Conservation (phyloP, 1,284 basidiomycete species). For the Ustilago nuda region DNA sequence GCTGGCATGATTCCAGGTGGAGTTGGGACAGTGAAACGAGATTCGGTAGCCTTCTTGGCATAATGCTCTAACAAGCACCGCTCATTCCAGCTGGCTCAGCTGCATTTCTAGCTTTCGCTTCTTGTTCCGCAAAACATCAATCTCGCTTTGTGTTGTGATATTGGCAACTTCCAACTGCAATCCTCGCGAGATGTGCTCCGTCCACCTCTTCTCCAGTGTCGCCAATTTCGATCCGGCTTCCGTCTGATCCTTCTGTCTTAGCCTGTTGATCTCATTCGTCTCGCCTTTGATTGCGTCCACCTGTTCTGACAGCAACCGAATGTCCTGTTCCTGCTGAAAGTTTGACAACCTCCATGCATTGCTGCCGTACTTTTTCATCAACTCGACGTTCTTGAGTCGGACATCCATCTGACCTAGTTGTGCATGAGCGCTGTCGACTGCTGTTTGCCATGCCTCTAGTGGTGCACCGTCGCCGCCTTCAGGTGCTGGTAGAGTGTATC, state of each 20-base stretch:
- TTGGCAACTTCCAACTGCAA: conserved; percentile 94
- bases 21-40: neutral
- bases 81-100: conserved; percentile 27
- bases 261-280: conserved; percentile 54
- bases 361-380: conserved; percentile 84
- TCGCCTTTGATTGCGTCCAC: conserved; percentile 27
- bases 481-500: conserved; percentile 84
- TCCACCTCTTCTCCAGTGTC: conserved; percentile 86
- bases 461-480: conserved; percentile 74
- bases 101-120: conserved; percentile 29
- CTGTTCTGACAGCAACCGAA: conserved; percentile 25
- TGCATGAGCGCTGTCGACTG: conserved; percentile 82
- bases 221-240: conserved; percentile 81
- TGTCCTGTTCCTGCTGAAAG: conserved; percentile 58
- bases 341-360: conserved; percentile 57
- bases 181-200: conserved; percentile 84
- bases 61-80: neutral
- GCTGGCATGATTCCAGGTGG: neutral
- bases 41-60: neutral
- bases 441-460: conserved; percentile 81
- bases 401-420: conserved; percentile 90
- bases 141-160: conserved; percentile 80
- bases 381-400: conserved; percentile 83
- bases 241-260: conserved; percentile 72
- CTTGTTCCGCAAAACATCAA: conserved; percentile 67